Base-by-base conservation (phyloP, 2,329 filamentous ascomycete genomes). In the Teratosphaeria pseudoeucalypti region DNA sequence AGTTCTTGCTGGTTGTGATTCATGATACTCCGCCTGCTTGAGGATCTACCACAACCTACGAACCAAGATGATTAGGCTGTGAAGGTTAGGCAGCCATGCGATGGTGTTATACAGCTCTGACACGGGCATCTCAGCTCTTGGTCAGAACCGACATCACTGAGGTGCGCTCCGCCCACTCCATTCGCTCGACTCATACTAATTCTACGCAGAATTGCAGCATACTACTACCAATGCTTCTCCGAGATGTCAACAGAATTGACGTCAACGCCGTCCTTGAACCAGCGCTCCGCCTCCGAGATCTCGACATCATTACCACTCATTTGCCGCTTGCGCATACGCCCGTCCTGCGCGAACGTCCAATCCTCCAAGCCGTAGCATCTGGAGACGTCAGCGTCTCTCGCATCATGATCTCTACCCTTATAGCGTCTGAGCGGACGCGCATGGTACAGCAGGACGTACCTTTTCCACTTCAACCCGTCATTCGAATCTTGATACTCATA, bases 351-450 rank as follows among this genome's bases (percentile, higher is more conserved):
- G 72, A 89, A 90, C 0, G 86, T 90, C 87, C 87, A 90, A 69
- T 90, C 86, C 69, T 90, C 87, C 11, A 95, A 80, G 0, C 90
- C 90, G 68, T 95, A 95, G 53, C 87, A 91, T 26, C 62, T 55
- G 26, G 19, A n/a, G 9, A 54, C 12, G 49, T 39, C 27, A 23
- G 43, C 52, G 12, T 43, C 29, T 9, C 14, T 10, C 26, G 11
- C 23, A 39, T 16, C 43, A 49, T n/a, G 3, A 19, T 19, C 16
- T 19, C 2, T 2, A 23, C n/a, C 23, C 43, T 5, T n/a, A 10
- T 23, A 1, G n/a, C 16, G 16, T 49, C 43, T 23, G 10, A 23
- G n/a, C 5, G 4, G n/a, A 49, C 19, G n/a, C n/a, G 32, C 47
- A 11, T 32, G 16, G 23, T 1, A 26, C 19, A 39, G 37, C 16